phyloP scores from a whole-genome alignment of 192 early-diverging fungal genomes.

The Linnemannia schmuckeri region DNA sequence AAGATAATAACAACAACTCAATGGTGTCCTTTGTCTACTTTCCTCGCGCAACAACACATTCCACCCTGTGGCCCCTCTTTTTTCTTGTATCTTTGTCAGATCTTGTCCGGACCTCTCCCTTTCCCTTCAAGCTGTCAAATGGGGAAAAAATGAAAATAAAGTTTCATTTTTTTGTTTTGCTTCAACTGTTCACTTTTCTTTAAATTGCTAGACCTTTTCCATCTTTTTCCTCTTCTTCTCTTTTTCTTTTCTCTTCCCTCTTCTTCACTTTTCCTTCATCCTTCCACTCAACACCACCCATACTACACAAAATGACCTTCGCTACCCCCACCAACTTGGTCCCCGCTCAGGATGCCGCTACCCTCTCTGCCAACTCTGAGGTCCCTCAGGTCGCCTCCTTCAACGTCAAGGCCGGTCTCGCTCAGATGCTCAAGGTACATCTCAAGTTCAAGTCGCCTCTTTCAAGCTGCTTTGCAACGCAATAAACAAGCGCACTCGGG shows the following conservation, averaged over 20 bases:
- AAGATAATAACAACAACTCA: not conserved
- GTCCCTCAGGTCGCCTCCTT: conserved; percentile 67
- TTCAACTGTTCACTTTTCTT: not conserved
- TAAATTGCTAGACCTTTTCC: conserved; percentile 17
- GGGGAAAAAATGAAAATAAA: not conserved
- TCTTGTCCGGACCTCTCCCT: not conserved
- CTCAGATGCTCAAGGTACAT: conserved; percentile 95
- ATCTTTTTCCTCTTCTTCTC: not conserved
- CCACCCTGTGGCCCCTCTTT: not conserved
- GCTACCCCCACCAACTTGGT: conserved; percentile 64
- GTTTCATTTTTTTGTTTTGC: not conserved
- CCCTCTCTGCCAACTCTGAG: conserved; percentile 43
- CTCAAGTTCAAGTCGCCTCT: not conserved
- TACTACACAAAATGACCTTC: conserved; percentile 47
- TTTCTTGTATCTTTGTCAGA: not conserved
- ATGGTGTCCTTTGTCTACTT: not conserved
- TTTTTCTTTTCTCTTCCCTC: conserved; percentile 15
- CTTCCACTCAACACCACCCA: not conserved
- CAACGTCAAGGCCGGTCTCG: conserved; percentile 95
- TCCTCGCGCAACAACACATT: not conserved
- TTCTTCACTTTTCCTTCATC: not conserved
- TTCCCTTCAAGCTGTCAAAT: conserved; percentile 1
- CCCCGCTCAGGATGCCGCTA: conserved; percentile 29
- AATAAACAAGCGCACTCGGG: not conserved
- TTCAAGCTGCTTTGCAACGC: not conserved